phyloP scores from a whole-genome alignment of 1,139 yeast species.

The Pichiaceae sp. region DNA sequence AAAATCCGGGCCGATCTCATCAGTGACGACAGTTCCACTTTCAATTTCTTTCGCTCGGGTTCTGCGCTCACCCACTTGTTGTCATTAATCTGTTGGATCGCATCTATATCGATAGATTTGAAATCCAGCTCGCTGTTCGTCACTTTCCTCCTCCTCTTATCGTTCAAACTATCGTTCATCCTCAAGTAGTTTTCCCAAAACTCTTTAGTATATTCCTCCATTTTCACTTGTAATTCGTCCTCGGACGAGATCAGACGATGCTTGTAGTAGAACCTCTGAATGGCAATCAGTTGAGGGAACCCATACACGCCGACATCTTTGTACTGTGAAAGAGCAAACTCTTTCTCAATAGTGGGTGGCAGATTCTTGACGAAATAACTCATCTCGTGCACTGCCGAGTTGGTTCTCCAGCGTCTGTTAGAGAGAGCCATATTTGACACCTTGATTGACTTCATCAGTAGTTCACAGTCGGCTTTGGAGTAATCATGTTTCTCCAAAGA shows the following conservation, averaged over 20 bases:
- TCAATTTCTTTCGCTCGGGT: neutral
- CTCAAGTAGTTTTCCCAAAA: conserved; percentile 52
- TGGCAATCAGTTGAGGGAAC: conserved; percentile 47
- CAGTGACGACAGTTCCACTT: neutral
- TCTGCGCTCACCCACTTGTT: conserved; percentile 20
- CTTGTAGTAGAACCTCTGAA: conserved; percentile 47
- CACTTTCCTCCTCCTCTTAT: conserved; percentile 16
- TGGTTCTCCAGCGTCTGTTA: conserved; percentile 48
- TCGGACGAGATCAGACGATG: conserved; percentile 34
- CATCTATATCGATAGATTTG: conserved; percentile 18
- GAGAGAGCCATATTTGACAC: conserved; percentile 40
- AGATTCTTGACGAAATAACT: conserved; percentile 40
- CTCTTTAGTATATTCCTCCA: conserved; percentile 27
- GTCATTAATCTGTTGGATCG: conserved; percentile 14
- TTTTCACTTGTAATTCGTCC: conserved; percentile 23
- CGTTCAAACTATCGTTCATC: conserved; percentile 14
- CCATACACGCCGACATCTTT: conserved; percentile 38
- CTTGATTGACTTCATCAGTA: conserved; percentile 34
- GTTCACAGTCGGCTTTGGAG: conserved; percentile 27
- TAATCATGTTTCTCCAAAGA: conserved; percentile 35
- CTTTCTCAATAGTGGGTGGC: conserved; percentile 30
- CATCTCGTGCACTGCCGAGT: conserved; percentile 57
- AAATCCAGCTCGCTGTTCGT: conserved; percentile 18
- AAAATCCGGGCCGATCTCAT: conserved; percentile 32
- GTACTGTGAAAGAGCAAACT: conserved; percentile 37